Evolutionary conservation across 108 stramenopile genomes (phyloP), one percentile per base, ranked within the genome.

Genomic region (Skeletonema costatum): DNA sequence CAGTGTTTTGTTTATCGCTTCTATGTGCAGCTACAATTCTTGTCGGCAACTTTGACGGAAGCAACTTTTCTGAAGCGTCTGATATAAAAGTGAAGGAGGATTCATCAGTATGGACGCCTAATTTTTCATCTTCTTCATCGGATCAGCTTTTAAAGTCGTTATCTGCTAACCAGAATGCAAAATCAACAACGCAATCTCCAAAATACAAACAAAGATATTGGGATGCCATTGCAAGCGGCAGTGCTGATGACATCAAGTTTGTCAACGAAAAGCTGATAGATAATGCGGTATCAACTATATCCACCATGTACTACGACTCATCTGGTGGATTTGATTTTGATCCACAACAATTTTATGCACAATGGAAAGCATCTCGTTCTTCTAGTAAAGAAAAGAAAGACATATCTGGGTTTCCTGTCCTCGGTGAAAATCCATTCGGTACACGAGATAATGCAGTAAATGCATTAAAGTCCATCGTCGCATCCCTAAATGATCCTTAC

Each of bases 251-350:
- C 42, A 58, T 66, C 21, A 42, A 36, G 33, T 7, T 39, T 17
- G 86, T 87, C 51, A 93, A 93, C 71, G 86, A 86, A 74, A 85
- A 63, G n/a, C 79, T 93, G 21, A 62, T 93, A 9, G 93, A 93
- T 73, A 77, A 88, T 76, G 90, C 89, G 8, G 88, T 93, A 3
- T 89, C 90, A 3, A 93, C 89, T 30, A 86, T 92, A 62, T 86
- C 85, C 58, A 91, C 88, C 10, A 90, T 91, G 88, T 94, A 87
- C 64, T 94, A 91, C 66, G 93, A 94, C 65, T 80, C 88, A 65
- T 83, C 89, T 14, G 93, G 93, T 12, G 93, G 93, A 5, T 76
- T 60, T 48, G 39, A 68, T 13, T 94, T 94, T 78, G 74, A 84
- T 66, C 81, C 90, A 11, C 41, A 71, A 36, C 83, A 86, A 29